These are phyloP conservation scores for Mychonastes homosphaera DNA, from an alignment of 139 green algal genomes.

Conservation along the genomic window DNA sequence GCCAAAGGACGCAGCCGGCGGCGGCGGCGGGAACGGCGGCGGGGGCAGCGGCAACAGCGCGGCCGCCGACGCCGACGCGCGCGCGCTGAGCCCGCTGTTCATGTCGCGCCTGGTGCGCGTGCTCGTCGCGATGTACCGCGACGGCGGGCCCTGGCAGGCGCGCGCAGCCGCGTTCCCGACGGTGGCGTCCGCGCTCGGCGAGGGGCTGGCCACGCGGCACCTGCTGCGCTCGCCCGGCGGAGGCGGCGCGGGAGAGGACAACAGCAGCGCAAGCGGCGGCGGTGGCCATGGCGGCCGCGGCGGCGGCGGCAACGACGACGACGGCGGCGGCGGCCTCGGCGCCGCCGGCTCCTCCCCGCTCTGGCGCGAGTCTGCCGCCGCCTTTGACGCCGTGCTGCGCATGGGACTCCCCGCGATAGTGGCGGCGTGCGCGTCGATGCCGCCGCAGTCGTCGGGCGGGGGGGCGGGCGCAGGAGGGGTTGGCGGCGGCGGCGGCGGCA, in stretches of 20 bases:
- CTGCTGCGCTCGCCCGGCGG: slow-evolving; percentile 1
- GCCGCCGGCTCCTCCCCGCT: slow-evolving; percentile 18
- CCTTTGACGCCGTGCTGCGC: slow-evolving; percentile 49
- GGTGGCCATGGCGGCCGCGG: neutral
- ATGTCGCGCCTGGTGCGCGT: slow-evolving; percentile 30
- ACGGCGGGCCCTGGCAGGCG: slow-evolving; percentile 43
- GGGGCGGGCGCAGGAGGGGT: slow-evolving; percentile 11
- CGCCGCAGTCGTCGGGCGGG: slow-evolving; percentile 9
- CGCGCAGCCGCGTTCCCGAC: slow-evolving; percentile 45
- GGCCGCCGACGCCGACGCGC: slow-evolving; percentile 2
- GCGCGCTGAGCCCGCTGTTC: slow-evolving; percentile 26
- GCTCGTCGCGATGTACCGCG: slow-evolving; percentile 40
- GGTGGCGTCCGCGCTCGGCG: slow-evolving; percentile 39
- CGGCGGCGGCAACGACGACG: slow-evolving; percentile 14
- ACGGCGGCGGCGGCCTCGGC: slow-evolving; percentile 18
- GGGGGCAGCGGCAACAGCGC: neutral
- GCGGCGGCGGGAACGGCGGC: neutral
- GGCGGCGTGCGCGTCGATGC: slow-evolving; percentile 36
- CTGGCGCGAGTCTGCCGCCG: slow-evolving; percentile 48
- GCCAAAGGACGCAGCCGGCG: neutral
- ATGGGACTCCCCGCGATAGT: slow-evolving; percentile 57
- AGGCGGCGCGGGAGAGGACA: neutral
- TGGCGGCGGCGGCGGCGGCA: neutral
- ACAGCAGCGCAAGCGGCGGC: too few species aligned
- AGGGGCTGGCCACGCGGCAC: slow-evolving; percentile 52